Evolutionary conservation across 306 rosid species (phyloP).

Genomic region (Oemleria cerasiformis): DNA sequence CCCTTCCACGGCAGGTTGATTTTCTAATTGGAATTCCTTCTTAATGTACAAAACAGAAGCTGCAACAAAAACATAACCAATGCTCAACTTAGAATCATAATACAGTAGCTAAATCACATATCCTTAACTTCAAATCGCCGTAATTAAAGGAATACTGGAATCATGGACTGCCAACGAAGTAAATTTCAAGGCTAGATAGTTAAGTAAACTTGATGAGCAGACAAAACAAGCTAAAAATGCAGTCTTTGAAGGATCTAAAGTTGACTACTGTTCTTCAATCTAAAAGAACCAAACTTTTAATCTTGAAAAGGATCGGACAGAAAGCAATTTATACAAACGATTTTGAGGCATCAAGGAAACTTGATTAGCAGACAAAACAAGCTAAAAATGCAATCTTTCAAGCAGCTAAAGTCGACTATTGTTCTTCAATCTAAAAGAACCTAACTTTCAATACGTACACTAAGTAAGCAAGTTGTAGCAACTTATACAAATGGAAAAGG

Average conservation of each 20-base stretch:
- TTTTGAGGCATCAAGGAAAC: not conserved
- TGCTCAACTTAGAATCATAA: conserved; percentile 11
- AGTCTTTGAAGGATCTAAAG: conserved; percentile 12
- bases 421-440: conserved; percentile 6
- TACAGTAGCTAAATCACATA: conserved; percentile 5
- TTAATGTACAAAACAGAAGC: conserved; percentile 90
- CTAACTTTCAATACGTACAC: not conserved
- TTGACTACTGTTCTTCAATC: not conserved
- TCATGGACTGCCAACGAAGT: not conserved
- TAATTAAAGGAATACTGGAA: not conserved
- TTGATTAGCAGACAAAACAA: conserved; percentile 9
- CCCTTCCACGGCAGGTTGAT: conserved; percentile 81
- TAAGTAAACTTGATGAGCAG: not conserved
- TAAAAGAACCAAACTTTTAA: conserved; percentile 12
- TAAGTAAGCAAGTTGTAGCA: not conserved
- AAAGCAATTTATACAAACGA: not conserved
- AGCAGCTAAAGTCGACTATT: not conserved
- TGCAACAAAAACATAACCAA: conserved; percentile 32
- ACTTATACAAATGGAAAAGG: not conserved
- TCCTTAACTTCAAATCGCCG: not conserved
- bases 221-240: conserved; percentile 5
- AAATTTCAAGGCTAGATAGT: not conserved
- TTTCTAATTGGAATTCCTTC: conserved; percentile 68
- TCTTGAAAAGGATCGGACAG: not conserved
- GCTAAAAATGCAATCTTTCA: conserved; percentile 10